These are phyloP conservation scores for Atractiella rhizophila DNA, from an alignment of 768 basidiomycete genomes.

Conservation along the genomic window DNA sequence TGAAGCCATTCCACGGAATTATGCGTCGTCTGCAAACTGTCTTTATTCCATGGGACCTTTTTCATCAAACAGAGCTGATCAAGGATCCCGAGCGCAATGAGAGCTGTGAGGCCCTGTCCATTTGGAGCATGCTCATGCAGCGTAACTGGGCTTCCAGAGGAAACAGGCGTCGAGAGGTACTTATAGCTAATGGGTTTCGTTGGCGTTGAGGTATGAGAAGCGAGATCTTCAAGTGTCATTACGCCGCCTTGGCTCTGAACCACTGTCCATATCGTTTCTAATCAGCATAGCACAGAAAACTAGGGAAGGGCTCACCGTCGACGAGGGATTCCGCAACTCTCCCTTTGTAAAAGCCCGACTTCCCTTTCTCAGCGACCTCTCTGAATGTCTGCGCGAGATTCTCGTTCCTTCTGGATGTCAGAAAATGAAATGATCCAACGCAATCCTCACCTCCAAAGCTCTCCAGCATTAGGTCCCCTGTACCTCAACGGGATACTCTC, in stretches of 20 bases:
- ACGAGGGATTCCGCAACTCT: slow-evolving; percentile 70
- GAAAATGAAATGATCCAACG: no score
- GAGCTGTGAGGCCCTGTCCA: slow-evolving; percentile 87
- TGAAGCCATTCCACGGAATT: slow-evolving; percentile 79
- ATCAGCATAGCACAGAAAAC: not conserved
- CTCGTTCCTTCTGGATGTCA: no score
- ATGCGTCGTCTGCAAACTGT: no score
- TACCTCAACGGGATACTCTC: no score
- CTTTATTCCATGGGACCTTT: no score
- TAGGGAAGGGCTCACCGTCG: slow-evolving; percentile 23
- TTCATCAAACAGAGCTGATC: slow-evolving; percentile 49
- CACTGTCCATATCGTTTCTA: slow-evolving; percentile 22
- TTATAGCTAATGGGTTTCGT: slow-evolving; percentile 82
- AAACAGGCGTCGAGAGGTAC: slow-evolving; percentile 35
- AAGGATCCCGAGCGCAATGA: slow-evolving; percentile 75
- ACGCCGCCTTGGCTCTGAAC: slow-evolving; percentile 66
- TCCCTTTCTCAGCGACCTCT: slow-evolving; percentile 51
- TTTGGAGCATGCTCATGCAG: slow-evolving; percentile 95
- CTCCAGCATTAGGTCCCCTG: slow-evolving; percentile 60
- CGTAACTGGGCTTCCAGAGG: slow-evolving; percentile 45
- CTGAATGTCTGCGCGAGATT: slow-evolving; percentile 65
- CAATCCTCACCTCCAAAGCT: no score
- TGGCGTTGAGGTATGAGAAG: slow-evolving; percentile 46
- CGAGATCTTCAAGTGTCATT: slow-evolving; percentile 82
- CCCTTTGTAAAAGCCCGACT: slow-evolving; percentile 83